Evolutionary conservation across 164 flowering plant species (phyloP).

Genomic region (Paratinospora sagittata): DNA sequence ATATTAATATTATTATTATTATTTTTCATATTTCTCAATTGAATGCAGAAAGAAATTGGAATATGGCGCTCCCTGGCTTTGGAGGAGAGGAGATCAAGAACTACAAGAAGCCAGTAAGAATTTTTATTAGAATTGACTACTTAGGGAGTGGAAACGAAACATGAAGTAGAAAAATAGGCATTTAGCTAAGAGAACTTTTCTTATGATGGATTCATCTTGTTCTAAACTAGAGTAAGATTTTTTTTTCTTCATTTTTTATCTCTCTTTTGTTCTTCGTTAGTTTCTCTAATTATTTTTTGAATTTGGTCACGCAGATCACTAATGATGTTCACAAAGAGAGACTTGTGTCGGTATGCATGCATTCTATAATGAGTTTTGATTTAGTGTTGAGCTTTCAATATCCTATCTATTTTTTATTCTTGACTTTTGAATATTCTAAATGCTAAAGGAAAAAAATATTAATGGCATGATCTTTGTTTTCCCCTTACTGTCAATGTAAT

Average conservation of each 20-base stretch:
- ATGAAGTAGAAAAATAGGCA: neutral
- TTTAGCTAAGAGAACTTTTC: neutral
- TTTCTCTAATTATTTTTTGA: conserved; percentile 14
- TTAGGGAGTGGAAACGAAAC: neutral
- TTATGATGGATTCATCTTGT: neutral
- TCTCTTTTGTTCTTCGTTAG: conserved; percentile 2
- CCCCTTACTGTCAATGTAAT: too few species aligned
- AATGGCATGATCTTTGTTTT: too few species aligned
- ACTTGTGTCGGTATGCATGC: conserved; percentile 47
- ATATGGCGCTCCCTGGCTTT: conserved; percentile 86
- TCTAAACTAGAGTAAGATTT: neutral
- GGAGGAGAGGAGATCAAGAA: conserved; percentile 86
- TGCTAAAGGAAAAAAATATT: too few species aligned
- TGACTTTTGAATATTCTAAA: too few species aligned
- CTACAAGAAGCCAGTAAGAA: conserved; percentile 68
- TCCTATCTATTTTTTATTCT: too few species aligned
- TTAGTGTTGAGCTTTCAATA: too few species aligned
- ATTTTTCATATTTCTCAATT: neutral
- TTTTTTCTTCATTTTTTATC: conserved; percentile 7
- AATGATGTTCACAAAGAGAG: conserved; percentile 77
- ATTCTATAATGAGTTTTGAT: too few species aligned
- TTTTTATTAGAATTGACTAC: neutral
- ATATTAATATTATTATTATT: neutral
- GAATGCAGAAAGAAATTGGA: conserved; percentile 83
- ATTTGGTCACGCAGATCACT: conserved; percentile 37